Evolutionary conservation across 1,139 yeast species (phyloP), one percentile per base, ranked within the genome.

Genomic region (Lodderomyces margitis): DNA sequence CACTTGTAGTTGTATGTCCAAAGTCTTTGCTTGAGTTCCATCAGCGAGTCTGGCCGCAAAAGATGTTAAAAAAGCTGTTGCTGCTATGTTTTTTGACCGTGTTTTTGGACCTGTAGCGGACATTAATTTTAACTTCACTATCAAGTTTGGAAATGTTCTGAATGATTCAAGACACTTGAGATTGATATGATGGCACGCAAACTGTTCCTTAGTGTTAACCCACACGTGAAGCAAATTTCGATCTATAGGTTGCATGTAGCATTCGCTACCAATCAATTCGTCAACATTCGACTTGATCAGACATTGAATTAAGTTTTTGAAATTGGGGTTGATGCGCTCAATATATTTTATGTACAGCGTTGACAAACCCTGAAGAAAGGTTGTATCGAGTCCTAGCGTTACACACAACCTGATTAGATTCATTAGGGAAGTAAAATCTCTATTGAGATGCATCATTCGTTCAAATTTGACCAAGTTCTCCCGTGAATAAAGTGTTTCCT

Each of bases 251-350:
- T 52, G 47, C 12, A 54, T 36, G 20, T 49, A 43, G 17, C 51
- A 48, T 25, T n/a, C 4, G 38, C 36, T 15, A 36, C 36, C 5
- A 27, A 20, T 4, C 30, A 17, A 10, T 42, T 14, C 21, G 21
- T 32, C 9, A 44, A 38, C 8, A 42, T 41, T 19, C 28, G 39
- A 5, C 46, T 35, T 11, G 35, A 30, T 17, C 2, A 37, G 33
- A 14, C 53, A 39, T 17, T 48, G 54, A 21, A 48, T 51, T n/a
- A 52, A 31, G 24, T 54, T 52, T 21, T 42, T 49, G 16, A 56
- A 52, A 3, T 40, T 39, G 2, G 54, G 46, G 37, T 53, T 54
- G 8, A 32, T 14, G 4, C 42, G 21, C 32, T 48, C 38, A 7
- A 55, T 48, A 30, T 48, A 54, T 21, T 35, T 27, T n/a, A 54